These are phyloP conservation scores for Coriaria nepalensis DNA, from an alignment of 306 rosid genomes.

Conservation along the genomic window DNA sequence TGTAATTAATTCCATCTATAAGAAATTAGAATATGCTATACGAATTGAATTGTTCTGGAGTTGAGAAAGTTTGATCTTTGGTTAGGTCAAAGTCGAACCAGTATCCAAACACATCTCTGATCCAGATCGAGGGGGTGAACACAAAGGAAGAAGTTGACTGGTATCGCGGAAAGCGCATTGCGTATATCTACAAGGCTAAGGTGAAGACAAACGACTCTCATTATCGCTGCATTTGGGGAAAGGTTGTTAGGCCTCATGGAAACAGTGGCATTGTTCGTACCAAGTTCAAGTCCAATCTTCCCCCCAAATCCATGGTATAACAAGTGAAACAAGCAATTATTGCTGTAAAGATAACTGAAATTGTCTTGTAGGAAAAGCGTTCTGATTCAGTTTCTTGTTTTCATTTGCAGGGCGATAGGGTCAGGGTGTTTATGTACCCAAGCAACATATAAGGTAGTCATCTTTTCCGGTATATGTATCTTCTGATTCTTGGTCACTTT, in stretches of 20 bases:
- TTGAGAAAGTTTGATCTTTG: background rate
- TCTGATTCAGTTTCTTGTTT: constrained; percentile 6
- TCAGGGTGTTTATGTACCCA: constrained; percentile 76
- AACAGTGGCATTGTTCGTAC: constrained; percentile 77
- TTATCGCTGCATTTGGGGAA: constrained; percentile 81
- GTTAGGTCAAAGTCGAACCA: constrained; percentile 65
- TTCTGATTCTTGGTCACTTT: no score
- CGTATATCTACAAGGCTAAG: constrained; percentile 72
- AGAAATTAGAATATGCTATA: no score
- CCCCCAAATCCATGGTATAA: constrained; percentile 74
- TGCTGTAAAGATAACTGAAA: background rate
- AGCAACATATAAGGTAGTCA: constrained; percentile 56
- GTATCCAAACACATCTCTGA: constrained; percentile 55
- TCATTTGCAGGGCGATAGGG: constrained; percentile 47
- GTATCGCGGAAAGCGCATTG: constrained; percentile 68
- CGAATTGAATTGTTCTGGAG: no score
- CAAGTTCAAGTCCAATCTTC: constrained; percentile 67
- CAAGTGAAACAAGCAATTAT: background rate
- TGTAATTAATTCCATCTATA: no score
- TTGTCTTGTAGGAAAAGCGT: background rate
- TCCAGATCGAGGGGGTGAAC: constrained; percentile 72
- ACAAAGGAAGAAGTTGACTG: constrained; percentile 71
- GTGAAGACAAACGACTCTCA: constrained; percentile 60
- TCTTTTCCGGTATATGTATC: no score
- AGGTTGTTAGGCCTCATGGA: constrained; percentile 72